phyloP scores from a whole-genome alignment of 2,329 filamentous ascomycete genomes.

The Penicillium sp. region DNA sequence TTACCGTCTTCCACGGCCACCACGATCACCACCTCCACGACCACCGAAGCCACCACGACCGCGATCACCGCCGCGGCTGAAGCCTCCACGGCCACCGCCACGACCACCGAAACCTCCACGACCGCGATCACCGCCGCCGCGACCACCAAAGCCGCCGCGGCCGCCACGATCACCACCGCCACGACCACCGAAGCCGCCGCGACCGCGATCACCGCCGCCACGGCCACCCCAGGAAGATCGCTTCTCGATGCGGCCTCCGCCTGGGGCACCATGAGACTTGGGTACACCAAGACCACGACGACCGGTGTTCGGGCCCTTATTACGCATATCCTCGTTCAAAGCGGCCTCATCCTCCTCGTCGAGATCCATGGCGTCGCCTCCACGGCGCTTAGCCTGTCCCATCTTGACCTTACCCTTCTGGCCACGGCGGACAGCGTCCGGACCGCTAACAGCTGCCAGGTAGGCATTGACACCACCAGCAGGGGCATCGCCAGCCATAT shows the following conservation, averaged over 20 bases:
- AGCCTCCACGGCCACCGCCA: slow-evolving; percentile 5
- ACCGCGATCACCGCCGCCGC: slow-evolving; percentile 10
- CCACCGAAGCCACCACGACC: slow-evolving; percentile 2
- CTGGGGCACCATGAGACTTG: slow-evolving; percentile 25
- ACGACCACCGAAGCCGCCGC: slow-evolving; percentile 1
- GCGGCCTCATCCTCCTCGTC: slow-evolving; percentile 37
- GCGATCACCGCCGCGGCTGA: slow-evolving; percentile 1
- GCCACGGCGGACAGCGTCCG: slow-evolving; percentile 58
- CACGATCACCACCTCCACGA: slow-evolving; percentile 6
- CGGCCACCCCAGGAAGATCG: slow-evolving; percentile 16
- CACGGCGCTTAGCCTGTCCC: slow-evolving; percentile 45
- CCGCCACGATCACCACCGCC: slow-evolving; percentile 4
- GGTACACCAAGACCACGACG: slow-evolving; percentile 27
- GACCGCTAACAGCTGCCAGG: slow-evolving; percentile 60
- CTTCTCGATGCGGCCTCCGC: slow-evolving; percentile 29
- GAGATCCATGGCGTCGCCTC: slow-evolving; percentile 43
- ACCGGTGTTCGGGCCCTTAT: slow-evolving; percentile 12
- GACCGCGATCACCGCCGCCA: slow-evolving; percentile 7
- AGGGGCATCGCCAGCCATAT: slow-evolving; percentile 31
- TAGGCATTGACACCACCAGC: slow-evolving; percentile 58
- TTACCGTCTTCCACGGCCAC: slow-evolving; percentile 8
- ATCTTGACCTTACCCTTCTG: slow-evolving; percentile 63
- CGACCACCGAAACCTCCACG: slow-evolving; percentile 6
- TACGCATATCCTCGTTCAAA: slow-evolving; percentile 20
- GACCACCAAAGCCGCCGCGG: neutral